These are phyloP conservation scores for Davidsoniella neocaledoniae DNA, from an alignment of 2,329 filamentous ascomycete genomes.

Conservation along the genomic window DNA sequence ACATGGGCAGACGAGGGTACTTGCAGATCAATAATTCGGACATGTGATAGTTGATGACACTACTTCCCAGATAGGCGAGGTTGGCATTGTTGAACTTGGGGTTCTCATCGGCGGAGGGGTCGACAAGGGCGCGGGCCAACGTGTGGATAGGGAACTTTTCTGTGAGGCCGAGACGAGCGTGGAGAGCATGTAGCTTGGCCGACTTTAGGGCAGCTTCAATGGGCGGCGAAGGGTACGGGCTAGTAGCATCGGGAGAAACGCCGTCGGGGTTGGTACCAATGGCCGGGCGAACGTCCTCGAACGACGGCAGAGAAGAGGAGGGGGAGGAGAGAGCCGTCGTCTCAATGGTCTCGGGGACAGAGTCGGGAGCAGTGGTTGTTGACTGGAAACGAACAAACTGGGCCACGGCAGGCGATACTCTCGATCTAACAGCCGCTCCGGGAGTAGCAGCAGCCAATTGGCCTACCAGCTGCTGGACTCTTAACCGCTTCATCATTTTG, in stretches of 20 bases:
- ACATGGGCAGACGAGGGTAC: constrained; percentile 79
- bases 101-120: constrained; percentile 67
- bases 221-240: constrained; percentile 51
- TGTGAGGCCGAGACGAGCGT: constrained; percentile 73
- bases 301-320: constrained; percentile 5
- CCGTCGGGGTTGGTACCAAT: constrained; percentile 19
- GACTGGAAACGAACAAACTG: constrained; percentile 20
- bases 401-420: constrained; percentile 3
- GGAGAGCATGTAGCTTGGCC: constrained; percentile 80
- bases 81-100: constrained; percentile 76
- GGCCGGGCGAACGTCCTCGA: constrained; percentile 11
- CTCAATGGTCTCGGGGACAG: constrained; percentile 16
- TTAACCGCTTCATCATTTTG: constrained; percentile 14
- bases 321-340: constrained; percentile 14
- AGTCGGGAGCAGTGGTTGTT: constrained; percentile 16
- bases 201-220: constrained; percentile 51
- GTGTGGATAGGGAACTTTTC: constrained; percentile 70
- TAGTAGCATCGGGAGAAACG: constrained; percentile 20
- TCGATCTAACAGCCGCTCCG: constrained; percentile 3
- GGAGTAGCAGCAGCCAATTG: constrained; percentile 12
- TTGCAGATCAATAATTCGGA: constrained; percentile 75
- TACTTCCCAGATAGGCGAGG: constrained; percentile 62
- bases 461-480: constrained; percentile 11
- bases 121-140: constrained; percentile 70
- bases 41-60: constrained; percentile 76